A percentile compares a stretch with the other conserved stretches of the same genome.
phyloP scores from a whole-genome alignment of 1,284 basidiomycete genomes.

The Trichosporon faecale region DNA sequence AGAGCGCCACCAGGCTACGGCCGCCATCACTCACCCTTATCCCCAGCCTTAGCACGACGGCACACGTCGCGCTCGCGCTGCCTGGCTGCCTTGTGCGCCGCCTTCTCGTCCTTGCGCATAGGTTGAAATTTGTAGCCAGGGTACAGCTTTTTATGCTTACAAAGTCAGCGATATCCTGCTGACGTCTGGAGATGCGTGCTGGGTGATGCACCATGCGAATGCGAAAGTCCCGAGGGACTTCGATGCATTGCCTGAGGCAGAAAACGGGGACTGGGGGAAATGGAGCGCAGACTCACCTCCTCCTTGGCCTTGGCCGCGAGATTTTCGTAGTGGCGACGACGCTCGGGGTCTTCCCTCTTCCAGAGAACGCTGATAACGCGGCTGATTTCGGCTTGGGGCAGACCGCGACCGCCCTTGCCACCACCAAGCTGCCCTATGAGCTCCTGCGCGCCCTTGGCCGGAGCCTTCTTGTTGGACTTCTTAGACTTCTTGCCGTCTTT shows the following conservation, averaged over 20 bases:
- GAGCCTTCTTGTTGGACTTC: conserved; percentile 31
- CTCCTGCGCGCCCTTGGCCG: conserved; percentile 29
- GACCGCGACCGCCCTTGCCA: conserved; percentile 49
- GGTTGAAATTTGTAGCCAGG: conserved; percentile 74
- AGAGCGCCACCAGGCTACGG: background rate
- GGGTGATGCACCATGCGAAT: background rate
- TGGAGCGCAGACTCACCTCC: conserved; percentile 55
- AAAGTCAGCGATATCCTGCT: background rate
- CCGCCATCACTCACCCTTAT: conserved; percentile 1
- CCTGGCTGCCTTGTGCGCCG: conserved; percentile 54
- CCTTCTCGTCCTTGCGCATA: conserved; percentile 64
- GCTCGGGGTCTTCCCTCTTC: conserved; percentile 59
- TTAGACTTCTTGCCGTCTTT: conserved; percentile 23
- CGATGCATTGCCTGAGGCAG: background rate
- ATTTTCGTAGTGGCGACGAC: conserved; percentile 65
- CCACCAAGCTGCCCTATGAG: conserved; percentile 25
- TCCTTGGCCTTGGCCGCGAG: conserved; percentile 65
- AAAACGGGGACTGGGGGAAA: background rate
- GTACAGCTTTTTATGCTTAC: conserved; percentile 59
- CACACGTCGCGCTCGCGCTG: conserved; percentile 35
- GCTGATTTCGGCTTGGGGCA: conserved; percentile 71
- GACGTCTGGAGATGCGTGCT: background rate
- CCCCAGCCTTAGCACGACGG: conserved; percentile 30
- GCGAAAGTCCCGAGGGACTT: no score
- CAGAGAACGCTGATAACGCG: conserved; percentile 67